These are phyloP conservation scores for Pleurotus djamor DNA, from an alignment of 768 basidiomycete genomes.

Conservation along the genomic window DNA sequence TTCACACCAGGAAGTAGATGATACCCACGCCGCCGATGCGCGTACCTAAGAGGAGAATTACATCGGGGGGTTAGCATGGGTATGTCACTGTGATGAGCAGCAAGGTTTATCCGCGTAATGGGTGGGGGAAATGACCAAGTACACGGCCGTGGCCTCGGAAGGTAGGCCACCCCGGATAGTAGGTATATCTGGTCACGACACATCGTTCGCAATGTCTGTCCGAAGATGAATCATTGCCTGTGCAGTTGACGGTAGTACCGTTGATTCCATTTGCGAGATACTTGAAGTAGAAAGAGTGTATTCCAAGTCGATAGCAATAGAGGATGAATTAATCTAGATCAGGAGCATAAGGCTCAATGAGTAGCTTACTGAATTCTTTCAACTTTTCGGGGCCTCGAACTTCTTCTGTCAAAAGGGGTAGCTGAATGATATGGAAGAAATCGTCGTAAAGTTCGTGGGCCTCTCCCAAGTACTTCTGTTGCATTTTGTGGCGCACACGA, in stretches of 20 bases:
- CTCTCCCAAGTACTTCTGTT: conserved; percentile 95
- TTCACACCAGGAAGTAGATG: background rate
- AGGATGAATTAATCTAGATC: conserved; percentile 3
- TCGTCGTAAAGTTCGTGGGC: conserved; percentile 98
- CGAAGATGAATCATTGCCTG: too few relatives aligned
- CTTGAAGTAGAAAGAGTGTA: too few relatives aligned
- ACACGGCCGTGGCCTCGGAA: background rate
- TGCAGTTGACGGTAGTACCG: too few relatives aligned
- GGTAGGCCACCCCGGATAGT: too few relatives aligned
- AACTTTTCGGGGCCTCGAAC: conserved; percentile 95
- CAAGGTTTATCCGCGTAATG: too few relatives aligned
- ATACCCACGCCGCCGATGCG: background rate
- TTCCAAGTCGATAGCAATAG: too few relatives aligned
- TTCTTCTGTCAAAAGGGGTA: conserved; percentile 95
- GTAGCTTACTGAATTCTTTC: conserved; percentile 90
- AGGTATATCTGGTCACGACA: too few relatives aligned
- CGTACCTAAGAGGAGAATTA: background rate
- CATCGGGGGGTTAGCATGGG: background rate
- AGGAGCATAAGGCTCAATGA: conserved; percentile 69
- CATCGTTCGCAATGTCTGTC: too few relatives aligned
- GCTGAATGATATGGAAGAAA: conserved; percentile 95
- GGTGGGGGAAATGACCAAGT: background rate
- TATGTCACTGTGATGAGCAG: too few relatives aligned
- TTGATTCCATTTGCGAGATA: too few relatives aligned
- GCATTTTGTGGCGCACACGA: conserved; percentile 92